These are phyloP conservation scores for Lentinula boryana DNA, from an alignment of 768 basidiomycete species.

Conservation along the genomic window DNA sequence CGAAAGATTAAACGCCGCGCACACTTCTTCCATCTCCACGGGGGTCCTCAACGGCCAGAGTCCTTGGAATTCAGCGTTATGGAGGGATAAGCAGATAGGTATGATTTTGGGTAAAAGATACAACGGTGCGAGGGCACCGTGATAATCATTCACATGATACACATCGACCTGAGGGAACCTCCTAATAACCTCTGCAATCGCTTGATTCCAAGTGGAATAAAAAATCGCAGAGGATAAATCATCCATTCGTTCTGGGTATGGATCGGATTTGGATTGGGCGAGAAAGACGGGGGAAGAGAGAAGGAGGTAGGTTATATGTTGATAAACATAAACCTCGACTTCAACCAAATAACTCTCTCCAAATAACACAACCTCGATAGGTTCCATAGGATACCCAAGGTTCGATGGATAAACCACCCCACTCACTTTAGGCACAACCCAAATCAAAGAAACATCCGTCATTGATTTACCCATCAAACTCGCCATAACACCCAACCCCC, in stretches of 20 bases:
- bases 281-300: slow-evolving; percentile 96
- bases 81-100: slow-evolving; percentile 85
- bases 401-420: slow-evolving; percentile 82
- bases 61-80: slow-evolving; percentile 98
- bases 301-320: slow-evolving; percentile 94
- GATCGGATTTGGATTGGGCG: slow-evolving; percentile 92
- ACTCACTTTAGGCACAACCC: slow-evolving; percentile 94
- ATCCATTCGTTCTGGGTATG: slow-evolving; percentile 96
- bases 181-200: slow-evolving; percentile 87
- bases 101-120: slow-evolving; percentile 90
- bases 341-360: slow-evolving; percentile 94
- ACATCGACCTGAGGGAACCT: slow-evolving; percentile 85
- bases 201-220: slow-evolving; percentile 98
- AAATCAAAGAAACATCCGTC: slow-evolving; percentile 92
- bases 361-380: slow-evolving; percentile 95
- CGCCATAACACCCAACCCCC: slow-evolving; percentile 97
- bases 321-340: slow-evolving; percentile 87
- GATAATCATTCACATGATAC: slow-evolving; percentile 94
- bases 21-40: slow-evolving; percentile 98
- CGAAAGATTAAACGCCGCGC: slow-evolving; percentile 95
- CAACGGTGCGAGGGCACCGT: slow-evolving; percentile 85
- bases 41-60: slow-evolving; percentile 95
- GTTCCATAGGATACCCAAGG: slow-evolving; percentile 79
- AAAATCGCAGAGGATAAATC: slow-evolving; percentile 95
- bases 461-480: slow-evolving; percentile 97